Conservation (phyloP, 2,329 filamentous ascomycete species). For the Microsporum audouinii region DNA sequence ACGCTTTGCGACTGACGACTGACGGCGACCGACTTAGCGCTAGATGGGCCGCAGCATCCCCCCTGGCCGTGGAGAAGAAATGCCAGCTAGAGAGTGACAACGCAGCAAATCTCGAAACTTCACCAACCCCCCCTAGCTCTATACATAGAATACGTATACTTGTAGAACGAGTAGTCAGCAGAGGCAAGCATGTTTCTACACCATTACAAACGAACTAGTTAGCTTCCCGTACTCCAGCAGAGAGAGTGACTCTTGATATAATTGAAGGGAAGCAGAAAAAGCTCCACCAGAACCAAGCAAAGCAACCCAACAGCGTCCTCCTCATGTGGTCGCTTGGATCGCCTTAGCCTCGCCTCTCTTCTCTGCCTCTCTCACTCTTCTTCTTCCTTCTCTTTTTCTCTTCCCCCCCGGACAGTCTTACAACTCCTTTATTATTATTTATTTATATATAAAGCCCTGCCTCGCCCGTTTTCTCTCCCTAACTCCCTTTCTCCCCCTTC, state of each 20-base stretch:
- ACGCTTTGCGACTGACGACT: conserved; percentile 1
- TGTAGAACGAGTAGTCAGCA: neutral
- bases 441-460: neutral
- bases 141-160: neutral
- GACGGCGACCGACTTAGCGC: neutral
- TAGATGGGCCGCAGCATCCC: neutral
- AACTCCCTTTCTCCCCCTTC: neutral
- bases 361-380: neutral
- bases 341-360: conserved; percentile 2
- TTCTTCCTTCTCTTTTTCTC: neutral
- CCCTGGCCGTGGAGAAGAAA: neutral
- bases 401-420: neutral
- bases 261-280: neutral
- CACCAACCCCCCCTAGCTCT: neutral
- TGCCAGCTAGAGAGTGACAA: neutral
- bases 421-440: too few relatives aligned
- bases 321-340: conserved; percentile 4
- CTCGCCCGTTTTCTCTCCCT: neutral
- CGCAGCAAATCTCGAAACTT: neutral
- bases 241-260: neutral
- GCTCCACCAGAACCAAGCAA: conserved; percentile 4
- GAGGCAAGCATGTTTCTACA: neutral
- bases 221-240: neutral
- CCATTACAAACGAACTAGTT: neutral
- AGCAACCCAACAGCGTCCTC: neutral